These are phyloP conservation scores for Penicillium nordicum DNA, from an alignment of 2,329 filamentous ascomycete species.

Conservation along the genomic window DNA sequence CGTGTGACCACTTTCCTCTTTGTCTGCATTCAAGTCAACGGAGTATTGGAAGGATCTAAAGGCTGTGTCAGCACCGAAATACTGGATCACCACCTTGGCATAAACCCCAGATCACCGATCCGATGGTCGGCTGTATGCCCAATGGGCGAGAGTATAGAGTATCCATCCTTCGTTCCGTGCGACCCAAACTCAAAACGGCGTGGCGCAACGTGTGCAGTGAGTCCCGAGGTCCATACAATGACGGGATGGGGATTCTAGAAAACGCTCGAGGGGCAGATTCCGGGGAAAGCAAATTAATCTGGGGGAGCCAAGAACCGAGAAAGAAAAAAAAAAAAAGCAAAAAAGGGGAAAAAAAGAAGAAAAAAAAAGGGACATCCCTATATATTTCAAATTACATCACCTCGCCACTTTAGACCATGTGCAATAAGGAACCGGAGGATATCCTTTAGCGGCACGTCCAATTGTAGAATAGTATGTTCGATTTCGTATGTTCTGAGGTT, in stretches of 20 bases:
- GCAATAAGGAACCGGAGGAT: constrained; percentile 8
- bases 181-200: constrained; percentile 21
- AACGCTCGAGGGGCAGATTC: constrained; percentile 5
- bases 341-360: background rate
- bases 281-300: constrained; percentile 5
- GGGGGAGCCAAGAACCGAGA: background rate
- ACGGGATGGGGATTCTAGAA: constrained; percentile 18
- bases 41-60: background rate
- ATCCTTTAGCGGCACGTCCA: background rate
- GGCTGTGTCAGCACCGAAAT: background rate
- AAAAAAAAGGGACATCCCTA: background rate
- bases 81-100: constrained; percentile 3
- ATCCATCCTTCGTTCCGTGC: constrained; percentile 10
- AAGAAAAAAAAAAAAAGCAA: background rate
- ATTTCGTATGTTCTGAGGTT: background rate
- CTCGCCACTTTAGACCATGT: constrained; percentile 5
- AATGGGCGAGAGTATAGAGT: background rate
- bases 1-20: background rate
- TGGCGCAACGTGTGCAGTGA: constrained; percentile 21
- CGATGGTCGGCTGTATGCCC: constrained; percentile 3
- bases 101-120: constrained; percentile 9
- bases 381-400: background rate
- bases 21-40: background rate
- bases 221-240: background rate
- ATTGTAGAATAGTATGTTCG: background rate